These are phyloP conservation scores for Saccharomycopsis olivae DNA, from an alignment of 805 yeast genomes.

Conservation along the genomic window DNA sequence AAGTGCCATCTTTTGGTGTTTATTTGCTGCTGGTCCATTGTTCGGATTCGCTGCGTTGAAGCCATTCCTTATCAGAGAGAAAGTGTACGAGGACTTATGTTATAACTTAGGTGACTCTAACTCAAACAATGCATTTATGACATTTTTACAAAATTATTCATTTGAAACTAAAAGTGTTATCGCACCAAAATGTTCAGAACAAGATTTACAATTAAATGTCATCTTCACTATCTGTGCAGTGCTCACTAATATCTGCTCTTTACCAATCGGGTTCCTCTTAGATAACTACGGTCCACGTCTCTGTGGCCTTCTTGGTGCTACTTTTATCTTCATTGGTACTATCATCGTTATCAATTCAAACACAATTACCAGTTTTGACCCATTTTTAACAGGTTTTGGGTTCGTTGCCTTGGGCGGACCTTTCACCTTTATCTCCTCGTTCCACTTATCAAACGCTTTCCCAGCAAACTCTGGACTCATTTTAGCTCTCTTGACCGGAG, in stretches of 20 bases:
- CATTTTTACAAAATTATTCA: background rate
- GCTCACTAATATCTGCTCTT: conserved; percentile 72
- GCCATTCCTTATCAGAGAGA: conserved; percentile 67
- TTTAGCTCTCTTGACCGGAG: conserved; percentile 78
- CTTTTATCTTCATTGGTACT: conserved; percentile 48
- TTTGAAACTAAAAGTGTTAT: background rate
- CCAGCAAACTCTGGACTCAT: conserved; percentile 75
- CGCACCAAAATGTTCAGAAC: conserved; percentile 45
- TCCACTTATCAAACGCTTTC: conserved; percentile 82
- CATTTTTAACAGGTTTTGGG: conserved; percentile 65
- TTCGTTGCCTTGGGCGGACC: conserved; percentile 87
- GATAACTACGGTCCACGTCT: conserved; percentile 79
- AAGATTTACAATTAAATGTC: conserved; percentile 71
- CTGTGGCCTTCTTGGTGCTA: conserved; percentile 66
- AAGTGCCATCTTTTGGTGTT: conserved; percentile 81
- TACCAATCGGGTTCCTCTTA: conserved; percentile 70
- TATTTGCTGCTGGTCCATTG: conserved; percentile 88
- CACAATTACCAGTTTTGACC: conserved; percentile 33
- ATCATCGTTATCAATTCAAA: conserved; percentile 32
- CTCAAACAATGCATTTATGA: background rate
- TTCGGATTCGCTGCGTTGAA: conserved; percentile 95
- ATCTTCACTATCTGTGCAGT: conserved; percentile 84
- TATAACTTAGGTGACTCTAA: conserved; percentile 20
- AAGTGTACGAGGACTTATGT: conserved; percentile 63
- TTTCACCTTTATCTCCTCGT: conserved; percentile 80